Evolutionary conservation across 108 stramenopile species (phyloP), one percentile per base, ranked within the genome.

Genomic region (Thalassiosira profunda): DNA sequence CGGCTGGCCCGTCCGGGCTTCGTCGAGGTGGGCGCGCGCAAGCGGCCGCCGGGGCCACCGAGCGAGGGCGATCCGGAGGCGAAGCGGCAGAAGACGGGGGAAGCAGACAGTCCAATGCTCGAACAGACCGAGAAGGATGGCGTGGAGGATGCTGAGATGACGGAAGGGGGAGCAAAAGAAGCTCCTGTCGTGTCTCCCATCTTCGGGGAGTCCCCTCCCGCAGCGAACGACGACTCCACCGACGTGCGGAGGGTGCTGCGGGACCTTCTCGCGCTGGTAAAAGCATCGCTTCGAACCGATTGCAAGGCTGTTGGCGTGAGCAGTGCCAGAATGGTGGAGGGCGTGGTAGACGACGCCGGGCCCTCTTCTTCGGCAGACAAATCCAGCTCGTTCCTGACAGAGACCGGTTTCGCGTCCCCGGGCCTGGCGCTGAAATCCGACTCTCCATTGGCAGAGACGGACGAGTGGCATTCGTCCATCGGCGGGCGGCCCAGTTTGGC

Each of bases 371-470:
- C 17, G 24, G 29, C 41, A 26, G 43, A 48, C 21, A 41, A 20
- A 21, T 4, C 38, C 14, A 46, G 28, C 28, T 20, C 36, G 40
- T 42, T 69, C 26, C 33, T 58, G 21, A 37, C n/a, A 14, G 71
- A 71, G 21, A 51, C 42, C 17, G 60, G 41, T n/a, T 46, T 51
- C 26, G 26, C 30, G 17, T 54, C 45, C 29, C 68, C 68, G 8
- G 67, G 68, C 15, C 20, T 75, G 25, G 21, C 47, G 12, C 21
- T 67, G 5, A 75, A 75, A 48, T 60, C 74, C 5, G 74, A 75
- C 29, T 75, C 67, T 14, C 29, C 69, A 21, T 62, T 75, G 26
- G 67, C 61, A 15, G 67, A 75, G 53, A 55, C 61, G 10, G 49
- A 63, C 47, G 29, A 34, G 14, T 56, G 10, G 14, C 48, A 44